Percentiles rank a stretch among this genome's conserved stretches.
phyloP scores from a whole-genome alignment of 2,329 filamentous ascomycete genomes.

The Aspergillus quadrilineatus region DNA sequence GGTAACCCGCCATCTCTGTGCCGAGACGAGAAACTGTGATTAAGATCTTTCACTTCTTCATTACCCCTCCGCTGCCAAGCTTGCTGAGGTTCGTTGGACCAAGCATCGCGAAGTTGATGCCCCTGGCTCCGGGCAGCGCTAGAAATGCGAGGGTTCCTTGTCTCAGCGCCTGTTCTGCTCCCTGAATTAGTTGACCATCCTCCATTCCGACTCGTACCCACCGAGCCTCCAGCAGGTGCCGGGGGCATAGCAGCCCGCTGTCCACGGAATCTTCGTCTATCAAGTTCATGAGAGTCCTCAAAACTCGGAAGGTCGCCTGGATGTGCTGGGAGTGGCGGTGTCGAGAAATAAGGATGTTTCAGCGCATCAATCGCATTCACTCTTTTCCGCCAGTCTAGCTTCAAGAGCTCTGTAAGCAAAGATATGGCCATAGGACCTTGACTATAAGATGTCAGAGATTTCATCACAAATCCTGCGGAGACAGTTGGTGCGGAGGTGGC shows the following conservation, averaged over 20 bases:
- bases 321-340: constrained; percentile 71
- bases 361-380: constrained; percentile 94
- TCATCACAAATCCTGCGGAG: not conserved
- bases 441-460: constrained; percentile 39
- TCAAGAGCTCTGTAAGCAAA: constrained; percentile 77
- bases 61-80: constrained; percentile 21
- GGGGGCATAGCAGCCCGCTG: constrained; percentile 82
- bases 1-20: constrained; percentile 37
- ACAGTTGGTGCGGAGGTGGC: not conserved
- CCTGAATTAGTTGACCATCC: constrained; percentile 49
- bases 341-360: constrained; percentile 87
- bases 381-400: constrained; percentile 81
- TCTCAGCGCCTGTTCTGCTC: constrained; percentile 29
- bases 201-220: constrained; percentile 67
- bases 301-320: constrained; percentile 88
- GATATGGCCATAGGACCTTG: constrained; percentile 71
- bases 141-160: constrained; percentile 37
- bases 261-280: constrained; percentile 84
- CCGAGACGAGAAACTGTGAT: constrained; percentile 26
- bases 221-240: constrained; percentile 85
- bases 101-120: constrained; percentile 27
- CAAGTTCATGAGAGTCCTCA: constrained; percentile 95
- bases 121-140: constrained; percentile 31
- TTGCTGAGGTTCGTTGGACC: constrained; percentile 20
- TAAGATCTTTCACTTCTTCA: constrained; percentile 18